These are phyloP conservation scores for Salvia hispanica DNA, from an alignment of 257 asterid genomes.

Conservation along the genomic window DNA sequence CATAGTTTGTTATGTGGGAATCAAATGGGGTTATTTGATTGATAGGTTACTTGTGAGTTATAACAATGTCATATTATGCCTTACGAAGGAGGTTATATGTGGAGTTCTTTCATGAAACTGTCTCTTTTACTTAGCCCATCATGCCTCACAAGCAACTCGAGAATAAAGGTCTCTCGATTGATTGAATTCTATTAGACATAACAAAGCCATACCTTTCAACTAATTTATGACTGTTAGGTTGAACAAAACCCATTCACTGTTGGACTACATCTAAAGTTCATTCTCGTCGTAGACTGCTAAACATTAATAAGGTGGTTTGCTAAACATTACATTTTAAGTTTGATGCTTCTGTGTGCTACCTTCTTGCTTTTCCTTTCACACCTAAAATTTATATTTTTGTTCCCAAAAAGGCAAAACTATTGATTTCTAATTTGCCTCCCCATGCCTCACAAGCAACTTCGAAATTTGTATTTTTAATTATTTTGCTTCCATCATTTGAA, in stretches of 20 bases:
- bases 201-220: background rate
- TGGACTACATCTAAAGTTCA: background rate
- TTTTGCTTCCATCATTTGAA: background rate
- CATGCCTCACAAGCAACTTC: constrained; percentile 1
- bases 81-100: constrained; percentile 1
- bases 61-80: constrained; percentile 1
- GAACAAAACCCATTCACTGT: background rate
- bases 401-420: background rate
- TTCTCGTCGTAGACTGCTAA: background rate
- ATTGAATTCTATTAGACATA: background rate
- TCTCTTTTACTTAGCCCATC: constrained; percentile 1
- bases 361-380: background rate
- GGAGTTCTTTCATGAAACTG: background rate
- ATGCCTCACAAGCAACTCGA: constrained; percentile 2
- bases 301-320: background rate
- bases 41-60: background rate
- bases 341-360: background rate
- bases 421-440: background rate
- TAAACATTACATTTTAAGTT: background rate
- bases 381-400: background rate
- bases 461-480: background rate
- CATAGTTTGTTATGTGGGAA: constrained; percentile 11
- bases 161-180: constrained; percentile 1
- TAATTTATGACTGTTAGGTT: background rate
- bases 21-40: constrained; percentile 17